Base-by-base conservation (phyloP, 2,329 filamentous ascomycete species). In the Amylocarpus encephaloides region DNA sequence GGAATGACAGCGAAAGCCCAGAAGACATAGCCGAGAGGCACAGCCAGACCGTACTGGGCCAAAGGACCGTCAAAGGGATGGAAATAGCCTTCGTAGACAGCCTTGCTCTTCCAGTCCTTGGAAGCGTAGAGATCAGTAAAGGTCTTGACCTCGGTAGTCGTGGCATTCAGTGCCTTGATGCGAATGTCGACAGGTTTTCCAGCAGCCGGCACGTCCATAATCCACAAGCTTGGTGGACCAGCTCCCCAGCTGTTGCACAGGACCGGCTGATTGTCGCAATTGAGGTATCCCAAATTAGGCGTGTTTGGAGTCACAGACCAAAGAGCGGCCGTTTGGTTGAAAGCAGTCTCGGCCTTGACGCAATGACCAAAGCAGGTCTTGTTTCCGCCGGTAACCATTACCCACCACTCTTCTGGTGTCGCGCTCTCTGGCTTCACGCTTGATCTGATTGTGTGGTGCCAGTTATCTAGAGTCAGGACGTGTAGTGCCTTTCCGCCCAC, bases 241-340 rank as follows among this genome's bases (percentile, higher is more conserved):
- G 80, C 75, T 36, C 80, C 80, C 85, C 85, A 89, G 53, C 74
- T 70, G 69, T 87, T 86, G 77, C 87, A 91, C 30, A 92, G 79
- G 47, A 89, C 76, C 48, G 79, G 79, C 68, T 91, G 77, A 60
- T 79, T 70, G 54, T 92, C 87, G 70, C 87, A 92, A 73, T 90
- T 81, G 62, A 91, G 66, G 55, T 80, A 70, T 49, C 74, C 87
- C 60, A 88, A 77, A 65, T 87, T 79, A 42, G 86, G 86, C 45
- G 81, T 71, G 48, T 76, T 74, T 44, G 82, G 75, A 50, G 78
- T 70, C 6, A 73, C 69, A 32, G 83, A 77, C 62, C 90, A 80
- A 62, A 83, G 74, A 58, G 73, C 71, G 13, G 82, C 80, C 9
- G 83, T 79, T 64, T 83, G 77, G 72, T 85, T 79, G 70, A 79